A percentile compares a stretch with the other conserved stretches of the same genome.
Conservation (phyloP, 176 grass and related monocot species). For the Tuctoria greenei region DNA sequence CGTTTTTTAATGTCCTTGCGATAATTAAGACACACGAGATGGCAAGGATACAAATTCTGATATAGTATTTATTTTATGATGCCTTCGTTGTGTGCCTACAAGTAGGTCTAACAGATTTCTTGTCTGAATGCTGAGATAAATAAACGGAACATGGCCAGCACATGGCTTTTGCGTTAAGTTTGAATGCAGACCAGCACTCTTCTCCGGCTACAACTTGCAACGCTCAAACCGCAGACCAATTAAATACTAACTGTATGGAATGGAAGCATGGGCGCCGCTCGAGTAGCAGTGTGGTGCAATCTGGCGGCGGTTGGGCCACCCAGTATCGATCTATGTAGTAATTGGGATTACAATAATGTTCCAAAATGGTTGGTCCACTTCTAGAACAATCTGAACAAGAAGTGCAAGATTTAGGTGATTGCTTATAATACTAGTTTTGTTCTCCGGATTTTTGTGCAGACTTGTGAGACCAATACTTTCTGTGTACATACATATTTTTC, state of each 20-base stretch:
- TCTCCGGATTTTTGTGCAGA: no score
- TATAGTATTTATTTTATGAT: background rate
- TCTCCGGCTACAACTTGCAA: slow-evolving; percentile 27
- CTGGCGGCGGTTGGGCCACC: slow-evolving; percentile 29
- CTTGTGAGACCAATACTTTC: no score
- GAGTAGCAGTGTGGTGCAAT: slow-evolving; percentile 22
- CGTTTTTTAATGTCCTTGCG: background rate
- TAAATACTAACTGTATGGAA: slow-evolving; percentile 8
- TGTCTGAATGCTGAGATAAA: background rate
- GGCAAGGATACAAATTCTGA: background rate
- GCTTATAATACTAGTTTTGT: background rate
- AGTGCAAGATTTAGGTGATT: background rate
- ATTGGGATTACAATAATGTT: slow-evolving; percentile 16
- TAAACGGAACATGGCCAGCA: slow-evolving; percentile 18
- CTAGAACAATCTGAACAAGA: background rate
- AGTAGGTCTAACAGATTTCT: background rate
- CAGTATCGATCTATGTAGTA: background rate
- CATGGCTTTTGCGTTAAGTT: slow-evolving; percentile 32
- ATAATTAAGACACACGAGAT: no score
- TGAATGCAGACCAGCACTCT: background rate
- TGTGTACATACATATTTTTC: no score
- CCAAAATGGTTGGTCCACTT: slow-evolving; percentile 37
- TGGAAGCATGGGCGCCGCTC: slow-evolving; percentile 13
- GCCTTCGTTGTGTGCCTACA: background rate
- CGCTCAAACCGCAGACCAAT: background rate